Percentiles rank a stretch among this genome's conserved stretches.
These are phyloP conservation scores for Westerdykella aurantiaca DNA, from an alignment of 2,329 filamentous ascomycete genomes.

Conservation along the genomic window DNA sequence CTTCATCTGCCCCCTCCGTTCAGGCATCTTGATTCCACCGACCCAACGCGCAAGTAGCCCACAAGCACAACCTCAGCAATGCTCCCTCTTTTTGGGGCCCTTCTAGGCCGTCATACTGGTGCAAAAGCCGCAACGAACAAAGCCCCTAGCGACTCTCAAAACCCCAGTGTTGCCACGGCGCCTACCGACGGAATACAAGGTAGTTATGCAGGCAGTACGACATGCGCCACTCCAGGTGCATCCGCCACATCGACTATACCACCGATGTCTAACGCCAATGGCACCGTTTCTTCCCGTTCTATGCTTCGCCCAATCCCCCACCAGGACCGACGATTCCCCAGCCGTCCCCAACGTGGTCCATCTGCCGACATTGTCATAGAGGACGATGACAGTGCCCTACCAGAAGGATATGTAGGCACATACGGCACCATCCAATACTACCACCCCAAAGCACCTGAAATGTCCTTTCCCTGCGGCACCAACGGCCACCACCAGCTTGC, in stretches of 20 bases:
- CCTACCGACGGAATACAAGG: no score
- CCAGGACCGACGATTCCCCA: not conserved
- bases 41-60: no score
- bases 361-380: slow-evolving; percentile 8
- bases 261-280: no score
- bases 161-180: no score
- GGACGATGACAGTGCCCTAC: slow-evolving; percentile 7
- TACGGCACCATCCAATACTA: slow-evolving; percentile 5
- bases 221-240: no score
- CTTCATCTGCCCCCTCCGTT: not conserved
- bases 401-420: slow-evolving; percentile 11
- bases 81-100: no score
- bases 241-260: no score
- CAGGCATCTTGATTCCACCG: not conserved
- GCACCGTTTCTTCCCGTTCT: not conserved
- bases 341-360: not conserved
- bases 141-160: no score
- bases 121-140: no score
- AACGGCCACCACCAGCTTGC: slow-evolving; percentile 7
- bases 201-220: no score
- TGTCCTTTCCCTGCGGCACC: slow-evolving; percentile 1
- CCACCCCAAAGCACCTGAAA: not conserved
- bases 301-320: not conserved
- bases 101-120: no score
- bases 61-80: no score